These are phyloP conservation scores for Ustilago vetiveriae DNA, from an alignment of 1,284 basidiomycete genomes.

Conservation along the genomic window DNA sequence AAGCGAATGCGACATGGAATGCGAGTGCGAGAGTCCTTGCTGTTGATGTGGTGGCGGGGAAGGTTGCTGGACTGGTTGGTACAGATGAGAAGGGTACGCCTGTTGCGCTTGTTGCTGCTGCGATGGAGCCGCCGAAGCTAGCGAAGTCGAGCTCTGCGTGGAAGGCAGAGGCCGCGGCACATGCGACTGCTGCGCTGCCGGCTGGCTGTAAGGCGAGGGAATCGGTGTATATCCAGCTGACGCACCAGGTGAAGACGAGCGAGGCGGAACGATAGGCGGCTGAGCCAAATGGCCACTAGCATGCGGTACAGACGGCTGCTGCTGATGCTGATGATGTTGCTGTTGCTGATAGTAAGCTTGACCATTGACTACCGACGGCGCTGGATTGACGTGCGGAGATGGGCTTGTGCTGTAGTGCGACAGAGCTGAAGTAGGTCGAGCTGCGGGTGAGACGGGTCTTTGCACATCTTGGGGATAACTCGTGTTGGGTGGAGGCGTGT, in stretches of 20 bases:
- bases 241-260: slow-evolving; percentile 29
- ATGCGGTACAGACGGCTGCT: slow-evolving; percentile 6
- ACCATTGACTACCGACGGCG: slow-evolving; percentile 46
- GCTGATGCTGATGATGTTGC: slow-evolving; percentile 10
- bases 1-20: slow-evolving; percentile 18
- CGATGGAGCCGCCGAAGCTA: slow-evolving; percentile 7
- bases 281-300: slow-evolving; percentile 14
- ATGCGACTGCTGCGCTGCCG: slow-evolving; percentile 9
- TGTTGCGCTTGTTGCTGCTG: slow-evolving; percentile 5
- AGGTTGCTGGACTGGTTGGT: slow-evolving; percentile 30
- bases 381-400: slow-evolving; percentile 7
- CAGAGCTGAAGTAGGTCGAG: slow-evolving; percentile 26
- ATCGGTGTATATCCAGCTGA: slow-evolving; percentile 24
- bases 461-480: slow-evolving; percentile 9
- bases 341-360: slow-evolving; percentile 43
- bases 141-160: slow-evolving; percentile 23
- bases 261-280: slow-evolving; percentile 21
- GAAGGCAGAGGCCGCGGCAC: slow-evolving; percentile 36
- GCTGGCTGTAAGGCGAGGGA: slow-evolving; percentile 32
- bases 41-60: slow-evolving; percentile 27
- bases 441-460: slow-evolving; percentile 38
- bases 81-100: slow-evolving; percentile 27
- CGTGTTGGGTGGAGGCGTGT: slow-evolving; percentile 22
- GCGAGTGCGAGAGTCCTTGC: slow-evolving; percentile 22
- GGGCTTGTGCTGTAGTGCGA: slow-evolving; percentile 36